Percentiles rank a stretch among this genome's conserved stretches.
phyloP scores from a whole-genome alignment of 805 yeast species.

The Starmerella bacillaris region DNA sequence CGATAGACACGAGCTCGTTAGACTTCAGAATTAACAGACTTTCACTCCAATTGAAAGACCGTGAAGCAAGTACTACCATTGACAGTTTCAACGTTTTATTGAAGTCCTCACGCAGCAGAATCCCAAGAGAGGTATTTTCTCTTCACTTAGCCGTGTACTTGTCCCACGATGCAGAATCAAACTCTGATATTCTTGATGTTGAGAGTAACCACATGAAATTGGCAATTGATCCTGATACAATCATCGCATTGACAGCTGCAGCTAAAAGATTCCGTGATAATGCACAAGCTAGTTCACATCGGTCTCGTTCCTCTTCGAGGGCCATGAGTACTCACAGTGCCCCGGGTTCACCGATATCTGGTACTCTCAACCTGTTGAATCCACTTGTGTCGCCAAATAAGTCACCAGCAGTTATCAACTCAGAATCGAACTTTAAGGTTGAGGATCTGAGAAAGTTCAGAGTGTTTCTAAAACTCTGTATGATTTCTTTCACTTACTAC shows the following conservation, averaged over 20 bases:
- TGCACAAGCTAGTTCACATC: constrained; percentile 2
- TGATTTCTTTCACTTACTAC: constrained; percentile 64
- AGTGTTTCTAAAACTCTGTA: constrained; percentile 20
- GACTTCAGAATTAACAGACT: constrained; percentile 4
- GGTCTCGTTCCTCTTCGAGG: too few species aligned
- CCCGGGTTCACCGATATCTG: background rate
- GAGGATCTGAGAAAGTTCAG: constrained; percentile 7
- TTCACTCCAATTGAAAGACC: background rate
- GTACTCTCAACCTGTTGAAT: background rate
- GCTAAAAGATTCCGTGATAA: constrained; percentile 6
- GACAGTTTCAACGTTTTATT: constrained; percentile 7
- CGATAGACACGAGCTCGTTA: constrained; percentile 12
- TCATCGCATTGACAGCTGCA: constrained; percentile 12
- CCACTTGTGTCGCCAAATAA: background rate
- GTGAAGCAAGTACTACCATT: background rate
- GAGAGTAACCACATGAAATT: constrained; percentile 12
- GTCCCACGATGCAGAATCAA: background rate
- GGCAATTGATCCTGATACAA: constrained; percentile 14
- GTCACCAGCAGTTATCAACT: too few species aligned
- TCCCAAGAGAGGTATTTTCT: constrained; percentile 7
- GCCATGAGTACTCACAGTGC: background rate
- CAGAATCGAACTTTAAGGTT: background rate
- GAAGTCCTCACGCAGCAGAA: background rate
- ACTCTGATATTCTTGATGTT: constrained; percentile 1
- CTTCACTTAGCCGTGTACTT: constrained; percentile 6